Conservation (phyloP, 2,329 filamentous ascomycete genomes). For the Albifimbria verrucaria region DNA sequence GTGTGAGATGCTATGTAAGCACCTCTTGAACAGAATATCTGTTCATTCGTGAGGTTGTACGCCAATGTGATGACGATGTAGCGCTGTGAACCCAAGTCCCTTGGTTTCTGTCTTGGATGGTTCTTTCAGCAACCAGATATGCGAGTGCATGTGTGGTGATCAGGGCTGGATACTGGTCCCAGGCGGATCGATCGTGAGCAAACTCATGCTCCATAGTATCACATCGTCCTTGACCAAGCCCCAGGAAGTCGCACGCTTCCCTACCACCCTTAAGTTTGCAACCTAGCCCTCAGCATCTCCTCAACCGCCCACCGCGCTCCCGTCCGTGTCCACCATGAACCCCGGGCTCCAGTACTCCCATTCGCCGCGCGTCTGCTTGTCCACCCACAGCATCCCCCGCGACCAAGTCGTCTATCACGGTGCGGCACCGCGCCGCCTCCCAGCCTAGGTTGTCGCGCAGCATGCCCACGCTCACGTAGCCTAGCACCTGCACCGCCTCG, state of each 20-base stretch:
- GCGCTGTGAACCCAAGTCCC: no score
- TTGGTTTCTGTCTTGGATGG: no score
- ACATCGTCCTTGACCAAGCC: no score
- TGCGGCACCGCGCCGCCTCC: slow-evolving; percentile 80
- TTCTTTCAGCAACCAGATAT: no score
- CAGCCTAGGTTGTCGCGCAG: slow-evolving; percentile 81
- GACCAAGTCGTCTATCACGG: slow-evolving; percentile 85
- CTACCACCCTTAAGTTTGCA: not conserved
- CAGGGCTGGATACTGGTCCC: no score
- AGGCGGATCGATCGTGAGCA: no score
- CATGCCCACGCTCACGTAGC: slow-evolving; percentile 88
- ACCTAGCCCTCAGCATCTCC: slow-evolving; percentile 10
- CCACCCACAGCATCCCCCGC: slow-evolving; percentile 92
- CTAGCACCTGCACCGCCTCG: slow-evolving; percentile 84
- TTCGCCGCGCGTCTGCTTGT: slow-evolving; percentile 72
- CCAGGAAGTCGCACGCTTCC: no score
- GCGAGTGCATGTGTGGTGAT: no score
- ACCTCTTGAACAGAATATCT: no score
- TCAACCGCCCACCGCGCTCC: slow-evolving; percentile 7
- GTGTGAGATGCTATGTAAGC: not conserved
- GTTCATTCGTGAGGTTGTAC: no score
- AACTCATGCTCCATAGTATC: no score
- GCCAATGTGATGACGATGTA: no score
- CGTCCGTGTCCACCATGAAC: slow-evolving; percentile 55
- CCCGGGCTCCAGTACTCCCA: slow-evolving; percentile 92